Percentiles rank a stretch among this genome's conserved stretches.
phyloP scores from a whole-genome alignment of 768 basidiomycete species.

The Hydnum rufescens region DNA sequence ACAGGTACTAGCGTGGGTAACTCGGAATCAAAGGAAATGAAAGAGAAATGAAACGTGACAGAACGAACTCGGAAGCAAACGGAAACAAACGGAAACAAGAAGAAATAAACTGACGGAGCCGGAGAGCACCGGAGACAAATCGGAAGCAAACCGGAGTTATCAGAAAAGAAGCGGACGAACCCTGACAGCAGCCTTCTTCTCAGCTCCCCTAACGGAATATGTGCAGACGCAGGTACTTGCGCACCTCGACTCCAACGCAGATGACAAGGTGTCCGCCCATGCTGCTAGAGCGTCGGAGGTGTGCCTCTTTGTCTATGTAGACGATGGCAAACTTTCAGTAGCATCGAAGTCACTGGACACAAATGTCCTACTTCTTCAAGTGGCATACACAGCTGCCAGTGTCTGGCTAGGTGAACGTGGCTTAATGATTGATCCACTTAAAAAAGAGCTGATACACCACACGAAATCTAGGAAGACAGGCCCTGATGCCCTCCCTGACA shows the following conservation, averaged over 20 bases:
- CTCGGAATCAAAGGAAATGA: too few species aligned
- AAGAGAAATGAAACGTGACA: too few species aligned
- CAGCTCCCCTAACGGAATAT: not conserved
- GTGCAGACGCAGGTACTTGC: not conserved
- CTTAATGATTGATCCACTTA: not conserved
- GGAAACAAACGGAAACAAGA: too few species aligned
- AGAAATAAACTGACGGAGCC: too few species aligned
- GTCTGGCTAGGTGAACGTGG: not conserved
- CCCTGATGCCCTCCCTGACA: not conserved
- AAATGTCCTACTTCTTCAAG: not conserved
- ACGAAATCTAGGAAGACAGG: not conserved
- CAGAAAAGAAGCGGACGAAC: too few species aligned
- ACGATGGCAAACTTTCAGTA: not conserved
- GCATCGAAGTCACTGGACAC: not conserved
- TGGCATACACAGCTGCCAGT: not conserved
- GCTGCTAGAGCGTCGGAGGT: not conserved
- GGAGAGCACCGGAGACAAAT: too few species aligned
- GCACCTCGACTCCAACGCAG: too few species aligned
- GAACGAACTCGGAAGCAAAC: too few species aligned
- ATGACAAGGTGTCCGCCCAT: too few species aligned
- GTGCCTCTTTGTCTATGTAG: not conserved
- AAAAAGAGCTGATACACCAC: not conserved
- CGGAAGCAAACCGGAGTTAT: too few species aligned
- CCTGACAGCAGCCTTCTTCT: not conserved
- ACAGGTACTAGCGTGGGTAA: too few species aligned